Conservation (phyloP, 2,329 filamentous ascomycete genomes). For the Paracorniculantispora psalliotae region DNA sequence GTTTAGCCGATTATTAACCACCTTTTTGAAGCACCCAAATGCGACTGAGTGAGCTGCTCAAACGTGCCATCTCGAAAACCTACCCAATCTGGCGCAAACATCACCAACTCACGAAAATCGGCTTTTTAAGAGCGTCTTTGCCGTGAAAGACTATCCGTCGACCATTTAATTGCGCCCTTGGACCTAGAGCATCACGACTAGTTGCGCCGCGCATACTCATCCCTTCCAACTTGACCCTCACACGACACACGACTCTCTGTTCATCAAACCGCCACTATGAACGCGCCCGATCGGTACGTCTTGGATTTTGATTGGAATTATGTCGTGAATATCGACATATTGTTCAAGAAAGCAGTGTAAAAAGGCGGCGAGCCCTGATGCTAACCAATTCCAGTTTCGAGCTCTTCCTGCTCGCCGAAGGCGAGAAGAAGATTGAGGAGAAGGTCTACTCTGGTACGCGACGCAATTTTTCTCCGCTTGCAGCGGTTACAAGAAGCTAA, state of each 20-base stretch:
- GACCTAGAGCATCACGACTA: background rate
- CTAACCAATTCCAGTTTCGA: conserved; percentile 64
- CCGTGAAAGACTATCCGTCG: rapidly evolving
- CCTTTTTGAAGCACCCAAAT: background rate
- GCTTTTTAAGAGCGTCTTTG: background rate
- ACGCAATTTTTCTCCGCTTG: background rate
- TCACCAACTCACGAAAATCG: background rate
- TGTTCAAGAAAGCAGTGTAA: background rate
- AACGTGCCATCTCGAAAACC: background rate
- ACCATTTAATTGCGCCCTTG: background rate
- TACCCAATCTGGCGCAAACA: background rate
- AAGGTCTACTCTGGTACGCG: conserved; percentile 80
- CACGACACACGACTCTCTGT: background rate
- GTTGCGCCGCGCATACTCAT: background rate
- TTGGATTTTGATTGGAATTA: background rate
- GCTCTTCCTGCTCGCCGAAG: conserved; percentile 80
- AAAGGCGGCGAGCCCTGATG: background rate
- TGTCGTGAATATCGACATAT: background rate
- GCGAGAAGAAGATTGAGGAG: conserved; percentile 90
- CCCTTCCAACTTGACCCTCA: background rate
- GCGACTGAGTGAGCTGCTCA: background rate
- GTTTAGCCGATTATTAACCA: conserved; percentile 15
- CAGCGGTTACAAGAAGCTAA: too few relatives aligned
- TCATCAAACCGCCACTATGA: conserved; percentile 34
- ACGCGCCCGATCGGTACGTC: conserved; percentile 53